phyloP scores from a whole-genome alignment of 2,329 filamentous ascomycete species.

The Moelleriella libera region DNA sequence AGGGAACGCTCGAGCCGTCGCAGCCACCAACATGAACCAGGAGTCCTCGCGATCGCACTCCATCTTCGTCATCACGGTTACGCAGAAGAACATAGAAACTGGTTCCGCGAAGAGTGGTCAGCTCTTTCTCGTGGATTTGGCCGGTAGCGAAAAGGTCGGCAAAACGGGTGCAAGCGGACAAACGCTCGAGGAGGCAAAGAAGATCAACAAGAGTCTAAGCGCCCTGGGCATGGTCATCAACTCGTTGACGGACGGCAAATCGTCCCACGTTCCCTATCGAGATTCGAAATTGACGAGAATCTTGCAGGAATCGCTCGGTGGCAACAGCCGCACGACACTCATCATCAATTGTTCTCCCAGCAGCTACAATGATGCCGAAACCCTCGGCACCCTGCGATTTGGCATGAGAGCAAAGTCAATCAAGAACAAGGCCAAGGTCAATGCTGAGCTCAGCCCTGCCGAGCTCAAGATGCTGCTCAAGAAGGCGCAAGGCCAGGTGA shows the following conservation, averaged over 20 bases:
- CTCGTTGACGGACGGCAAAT: slow-evolving; percentile 91
- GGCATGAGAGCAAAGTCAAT: slow-evolving; percentile 95
- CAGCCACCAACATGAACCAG: slow-evolving; percentile 97
- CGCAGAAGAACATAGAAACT: slow-evolving; percentile 94
- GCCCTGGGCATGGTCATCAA: slow-evolving; percentile 99
- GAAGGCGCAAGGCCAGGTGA: slow-evolving; percentile 81
- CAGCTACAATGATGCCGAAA: slow-evolving; percentile 96
- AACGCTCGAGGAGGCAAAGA: slow-evolving; percentile 95
- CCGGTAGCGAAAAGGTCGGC: slow-evolving; percentile 95
- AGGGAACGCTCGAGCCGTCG: slow-evolving; percentile 77
- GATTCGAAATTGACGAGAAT: slow-evolving; percentile 97
- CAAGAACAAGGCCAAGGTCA: slow-evolving; percentile 99
- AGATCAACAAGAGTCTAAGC: slow-evolving; percentile 99
- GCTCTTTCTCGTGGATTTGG: slow-evolving; percentile 93
- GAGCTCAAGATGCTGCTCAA: slow-evolving; percentile 89
- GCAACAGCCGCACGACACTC: slow-evolving; percentile 94
- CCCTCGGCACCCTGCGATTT: slow-evolving; percentile 80
- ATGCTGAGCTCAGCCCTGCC: slow-evolving; percentile 87
- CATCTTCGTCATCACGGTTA: slow-evolving; percentile 93
- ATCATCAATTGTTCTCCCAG: slow-evolving; percentile 99
- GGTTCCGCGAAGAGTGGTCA: slow-evolving; percentile 93
- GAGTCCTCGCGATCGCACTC: slow-evolving; percentile 97
- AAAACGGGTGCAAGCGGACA: slow-evolving; percentile 97
- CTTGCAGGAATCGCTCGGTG: slow-evolving; percentile 89
- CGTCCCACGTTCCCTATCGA: slow-evolving; percentile 87